Conservation (phyloP, 768 basidiomycete genomes). For the Leccinum barrowsii region DNA sequence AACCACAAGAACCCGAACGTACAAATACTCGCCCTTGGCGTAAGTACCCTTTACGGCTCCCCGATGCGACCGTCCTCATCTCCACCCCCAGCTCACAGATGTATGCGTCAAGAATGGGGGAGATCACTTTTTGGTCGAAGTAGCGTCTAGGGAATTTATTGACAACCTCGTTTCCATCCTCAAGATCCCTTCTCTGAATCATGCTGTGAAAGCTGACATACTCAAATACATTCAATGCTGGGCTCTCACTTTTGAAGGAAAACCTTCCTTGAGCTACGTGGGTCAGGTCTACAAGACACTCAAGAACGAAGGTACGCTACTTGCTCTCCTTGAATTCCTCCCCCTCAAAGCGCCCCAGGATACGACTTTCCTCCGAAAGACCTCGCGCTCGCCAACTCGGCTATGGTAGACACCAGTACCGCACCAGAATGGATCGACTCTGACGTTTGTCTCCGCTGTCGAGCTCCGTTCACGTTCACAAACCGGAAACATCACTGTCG, state of each 20-base stretch:
- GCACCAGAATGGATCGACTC: slow-evolving; percentile 98
- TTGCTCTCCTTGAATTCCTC: not conserved
- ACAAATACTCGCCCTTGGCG: slow-evolving; percentile 80
- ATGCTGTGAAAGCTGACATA: slow-evolving; percentile 79
- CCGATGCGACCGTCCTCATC: slow-evolving; percentile 2
- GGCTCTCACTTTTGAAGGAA: slow-evolving; percentile 87
- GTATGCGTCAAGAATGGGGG: slow-evolving; percentile 96
- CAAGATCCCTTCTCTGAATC: slow-evolving; percentile 70
- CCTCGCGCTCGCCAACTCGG: slow-evolving; percentile 60
- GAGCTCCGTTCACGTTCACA: slow-evolving; percentile 87
- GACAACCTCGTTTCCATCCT: slow-evolving; percentile 90
- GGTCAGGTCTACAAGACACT: slow-evolving; percentile 78
- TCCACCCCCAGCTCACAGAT: slow-evolving; percentile 66
- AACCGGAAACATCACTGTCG: slow-evolving; percentile 98
- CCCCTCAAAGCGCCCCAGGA: slow-evolving; percentile 39
- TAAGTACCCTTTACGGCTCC: slow-evolving; percentile 39
- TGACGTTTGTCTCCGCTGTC: slow-evolving; percentile 89
- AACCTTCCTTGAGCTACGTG: slow-evolving; percentile 67
- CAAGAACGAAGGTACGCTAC: slow-evolving; percentile 61
- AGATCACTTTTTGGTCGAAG: slow-evolving; percentile 80
- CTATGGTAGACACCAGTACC: slow-evolving; percentile 86
- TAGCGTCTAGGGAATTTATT: slow-evolving; percentile 88
- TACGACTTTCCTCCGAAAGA: slow-evolving; percentile 84
- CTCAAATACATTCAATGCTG: slow-evolving; percentile 87
- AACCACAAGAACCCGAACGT: slow-evolving; percentile 97